Base-by-base conservation (phyloP, 2,329 filamentous ascomycete species). In the Rhynchosporium secalis region DNA sequence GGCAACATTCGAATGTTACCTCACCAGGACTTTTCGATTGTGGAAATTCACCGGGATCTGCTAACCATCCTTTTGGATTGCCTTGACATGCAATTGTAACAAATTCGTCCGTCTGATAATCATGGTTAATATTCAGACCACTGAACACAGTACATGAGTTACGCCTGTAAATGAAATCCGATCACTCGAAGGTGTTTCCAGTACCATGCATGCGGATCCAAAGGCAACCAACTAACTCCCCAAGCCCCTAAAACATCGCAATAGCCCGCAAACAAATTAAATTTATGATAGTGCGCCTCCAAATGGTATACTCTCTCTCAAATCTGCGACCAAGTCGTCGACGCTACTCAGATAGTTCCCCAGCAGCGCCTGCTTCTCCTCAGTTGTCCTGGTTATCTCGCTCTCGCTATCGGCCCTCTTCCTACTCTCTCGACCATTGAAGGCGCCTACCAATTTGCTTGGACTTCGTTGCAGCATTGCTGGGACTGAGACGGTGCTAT, bases 241-340 rank as follows among this genome's bases (percentile, higher is more conserved):
- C 57, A 36, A 28, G 31, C 52, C 36, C 56, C 58, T 58, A 56
- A 47, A 66, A 66, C 65, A 61, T 64, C 62, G 52, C 49, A 41
- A 47, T 65, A 64, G 58, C 65, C 48, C 61, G 26, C 41, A 61
- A 61, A 65, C 61, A 66, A 66, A 68, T 31, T 49, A 62, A 66
- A 66, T 51, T 59, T 56, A 84, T 65, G 77, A 80, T 62, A 85
- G 76, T 5, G 81, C 83, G 5, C 86, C 75, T 5, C 86, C 87
- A 78, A 92, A 92, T 0, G 91, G 89, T 52, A 89, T 87, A 68
- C 86, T 90, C 74, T 91, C 91, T 67, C 88, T 86, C 70, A 97
- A 77, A 75, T 97, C 92, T 74, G 68, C 69, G 1, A 90, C 87
- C 66, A 91, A 77, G 69, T 88, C 86, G 56, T 88, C 85, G 36